Conservation (phyloP, 805 yeast genomes). For the Cyberlindnera meyerae region DNA sequence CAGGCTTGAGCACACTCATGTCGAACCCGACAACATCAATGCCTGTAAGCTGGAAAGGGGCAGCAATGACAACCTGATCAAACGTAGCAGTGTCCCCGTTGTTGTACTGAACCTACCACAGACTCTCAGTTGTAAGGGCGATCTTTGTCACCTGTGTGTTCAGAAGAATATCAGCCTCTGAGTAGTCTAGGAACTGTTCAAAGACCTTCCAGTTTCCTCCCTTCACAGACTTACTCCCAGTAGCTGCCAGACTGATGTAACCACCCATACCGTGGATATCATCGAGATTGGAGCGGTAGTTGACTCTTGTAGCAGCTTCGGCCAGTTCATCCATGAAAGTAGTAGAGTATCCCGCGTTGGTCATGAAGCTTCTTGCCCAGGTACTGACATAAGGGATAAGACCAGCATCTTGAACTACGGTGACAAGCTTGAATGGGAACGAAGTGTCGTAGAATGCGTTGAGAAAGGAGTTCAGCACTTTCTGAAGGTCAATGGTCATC, state of each 20-base stretch:
- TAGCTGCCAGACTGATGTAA: constrained; percentile 36
- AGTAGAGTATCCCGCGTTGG: constrained; percentile 21
- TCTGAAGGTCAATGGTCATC: constrained; percentile 17
- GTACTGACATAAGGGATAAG: constrained; percentile 21
- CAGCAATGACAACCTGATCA: constrained; percentile 42
- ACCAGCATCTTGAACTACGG: constrained; percentile 17
- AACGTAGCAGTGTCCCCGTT: constrained; percentile 20
- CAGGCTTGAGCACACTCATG: constrained; percentile 15
- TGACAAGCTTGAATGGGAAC: constrained; percentile 33
- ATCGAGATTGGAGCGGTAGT: constrained; percentile 37
- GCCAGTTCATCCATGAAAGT: constrained; percentile 29
- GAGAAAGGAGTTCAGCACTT: constrained; percentile 28
- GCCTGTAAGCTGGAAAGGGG: constrained; percentile 33
- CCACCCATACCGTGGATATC: constrained; percentile 42
- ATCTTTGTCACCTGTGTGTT: constrained; percentile 28
- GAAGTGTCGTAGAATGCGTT: constrained; percentile 24
- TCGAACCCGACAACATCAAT: constrained; percentile 18
- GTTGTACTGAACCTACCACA: constrained; percentile 13
- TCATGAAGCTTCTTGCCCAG: constrained; percentile 27
- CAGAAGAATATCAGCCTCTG: constrained; percentile 30
- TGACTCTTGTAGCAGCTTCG: constrained; percentile 39
- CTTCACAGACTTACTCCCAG: constrained; percentile 29
- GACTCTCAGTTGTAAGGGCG: constrained; percentile 1
- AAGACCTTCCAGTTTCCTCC: constrained; percentile 46
- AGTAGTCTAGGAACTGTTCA: constrained; percentile 31